Base-by-base conservation (phyloP, 495 filamentous ascomycete species). In the Xylona heveae region DNA sequence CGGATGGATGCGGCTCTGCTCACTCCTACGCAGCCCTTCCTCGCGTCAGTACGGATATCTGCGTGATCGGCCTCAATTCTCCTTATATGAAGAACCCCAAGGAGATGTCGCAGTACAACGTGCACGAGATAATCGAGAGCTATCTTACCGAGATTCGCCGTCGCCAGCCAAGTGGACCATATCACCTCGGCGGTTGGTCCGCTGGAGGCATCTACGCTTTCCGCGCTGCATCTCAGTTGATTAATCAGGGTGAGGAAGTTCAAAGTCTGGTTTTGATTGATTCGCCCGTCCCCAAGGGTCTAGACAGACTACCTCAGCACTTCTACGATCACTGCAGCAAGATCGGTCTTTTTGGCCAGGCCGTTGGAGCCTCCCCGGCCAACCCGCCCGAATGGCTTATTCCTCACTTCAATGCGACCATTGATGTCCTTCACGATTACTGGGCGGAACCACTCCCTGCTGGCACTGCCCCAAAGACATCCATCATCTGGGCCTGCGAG, bases 1-100 rank as follows among this genome's bases (percentile, higher is more conserved):
- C 81, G 12, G 80, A 85, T 42, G 80, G 80, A 13, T 68, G 66
- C 34, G 80, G 80, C 13, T 71, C 68, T 16, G 63, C 71, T 6
- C 63, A 64, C 9, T 71, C 68, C 2, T 80, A 78, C 51, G 55
- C 56, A 0, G 51, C 58, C 28, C 57, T 78, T 7, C 53, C 59
- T 9, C 37, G 52, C 3, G 15, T 57, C 2, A 16, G 17, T 6
- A 41, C 71, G 9, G 56, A 60, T 13, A 40, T 58, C 10, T 48
- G 55, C 13, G 52, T 72, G 31, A 60, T 57, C n/a, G 74, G 67
- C 16, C 62, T 79, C 35, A 71, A 68, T 41, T 72, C 61, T 12
- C 74, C 74, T 3, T 78, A 59, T 44, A 58, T 71, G 51, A 66
- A 57, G 35, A 61, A 51, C 0, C 60, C 69, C 0, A 51, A 69